These are phyloP conservation scores for Ophiostoma ulmi DNA, from an alignment of 2,329 filamentous ascomycete species.

Conservation along the genomic window DNA sequence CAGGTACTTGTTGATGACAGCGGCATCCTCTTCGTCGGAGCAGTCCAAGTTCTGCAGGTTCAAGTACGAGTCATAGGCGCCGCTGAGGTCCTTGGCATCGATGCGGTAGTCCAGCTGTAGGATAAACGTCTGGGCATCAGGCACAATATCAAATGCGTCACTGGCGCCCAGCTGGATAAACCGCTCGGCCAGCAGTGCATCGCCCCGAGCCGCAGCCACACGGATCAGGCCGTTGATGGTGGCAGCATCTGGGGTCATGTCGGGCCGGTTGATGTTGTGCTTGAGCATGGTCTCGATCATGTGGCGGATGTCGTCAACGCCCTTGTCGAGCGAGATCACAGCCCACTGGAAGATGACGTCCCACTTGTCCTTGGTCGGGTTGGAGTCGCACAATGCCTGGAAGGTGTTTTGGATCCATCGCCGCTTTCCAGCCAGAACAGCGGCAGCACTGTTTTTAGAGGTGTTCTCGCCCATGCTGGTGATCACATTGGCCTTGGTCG, in stretches of 20 bases:
- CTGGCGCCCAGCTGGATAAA: slow-evolving; percentile 60
- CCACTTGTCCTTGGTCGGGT: slow-evolving; percentile 54
- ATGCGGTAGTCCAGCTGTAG: slow-evolving; percentile 73
- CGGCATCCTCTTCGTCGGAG: slow-evolving; percentile 51
- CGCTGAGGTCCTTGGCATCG: slow-evolving; percentile 65
- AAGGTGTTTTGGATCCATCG: slow-evolving; percentile 61
- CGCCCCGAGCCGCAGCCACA: slow-evolving; percentile 64
- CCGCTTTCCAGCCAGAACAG: slow-evolving; percentile 36
- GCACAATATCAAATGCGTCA: slow-evolving; percentile 55
- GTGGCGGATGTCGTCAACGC: slow-evolving; percentile 64
- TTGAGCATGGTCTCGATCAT: slow-evolving; percentile 66
- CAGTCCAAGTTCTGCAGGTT: slow-evolving; percentile 55
- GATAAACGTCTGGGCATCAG: slow-evolving; percentile 65
- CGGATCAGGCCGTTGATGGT: slow-evolving; percentile 74
- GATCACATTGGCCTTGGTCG: neutral
- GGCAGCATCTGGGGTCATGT: slow-evolving; percentile 54
- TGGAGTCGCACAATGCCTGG: slow-evolving; percentile 42
- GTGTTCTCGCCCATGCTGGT: neutral
- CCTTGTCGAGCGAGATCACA: slow-evolving; percentile 61
- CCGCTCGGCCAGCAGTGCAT: slow-evolving; percentile 67
- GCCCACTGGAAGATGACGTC: slow-evolving; percentile 73
- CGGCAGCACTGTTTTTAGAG: neutral
- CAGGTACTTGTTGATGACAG: slow-evolving; percentile 66
- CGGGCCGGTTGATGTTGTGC: slow-evolving; percentile 42
- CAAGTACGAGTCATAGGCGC: slow-evolving; percentile 61